Evolutionary conservation across 2,329 filamentous ascomycete genomes (phyloP), one percentile per base, ranked within the genome.

Genomic region (Coniochaeta ligniaria): DNA sequence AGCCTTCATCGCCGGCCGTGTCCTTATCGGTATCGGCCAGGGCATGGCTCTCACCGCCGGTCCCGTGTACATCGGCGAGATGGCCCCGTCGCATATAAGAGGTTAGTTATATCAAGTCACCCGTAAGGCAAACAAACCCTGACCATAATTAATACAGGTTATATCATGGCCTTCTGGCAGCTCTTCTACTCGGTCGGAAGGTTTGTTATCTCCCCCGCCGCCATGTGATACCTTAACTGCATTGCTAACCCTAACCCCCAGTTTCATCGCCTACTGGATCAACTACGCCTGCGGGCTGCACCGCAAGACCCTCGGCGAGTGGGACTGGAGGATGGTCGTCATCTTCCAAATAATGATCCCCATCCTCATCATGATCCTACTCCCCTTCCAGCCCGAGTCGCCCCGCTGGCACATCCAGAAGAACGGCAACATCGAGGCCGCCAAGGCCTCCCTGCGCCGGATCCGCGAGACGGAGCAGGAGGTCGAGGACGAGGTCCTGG

Each of bases 321-420:
- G 87, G 88, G 86, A 90, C 72, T 90, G 87, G 87, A 84, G 82
- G 67, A 83, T 89, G 76, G 85, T 90, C 16, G 83, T 90, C 63
- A 85, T 91, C 63, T 90, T 90, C 78, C 88, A 91, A 73, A 77
- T 89, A 57, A 72, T 91, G n/a, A 80, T 89, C 26, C 88, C 88
- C 1, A 64, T 80, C 58, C 67, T 89, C 61, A 87, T 91, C 70
- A 74, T 89, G 24, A 64, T 73, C 4, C 78, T 87, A 38, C 76
- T 90, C 16, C 86, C 86, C 45, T 87, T 86, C 69, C 82, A 88
- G 63, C 86, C 86, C 22, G 88, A 89, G 70, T 84, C 83, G 4
- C 88, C 88, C 20, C 81, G 88, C 58, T 91, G 87, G 87, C 81
- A 82, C 70, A 81, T 90, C 63, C 81, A 89, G 72, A 79, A 82